These are phyloP conservation scores for Blyttiomyces sp. DNA, from an alignment of 371 early-diverging fungal genomes.

Conservation along the genomic window DNA sequence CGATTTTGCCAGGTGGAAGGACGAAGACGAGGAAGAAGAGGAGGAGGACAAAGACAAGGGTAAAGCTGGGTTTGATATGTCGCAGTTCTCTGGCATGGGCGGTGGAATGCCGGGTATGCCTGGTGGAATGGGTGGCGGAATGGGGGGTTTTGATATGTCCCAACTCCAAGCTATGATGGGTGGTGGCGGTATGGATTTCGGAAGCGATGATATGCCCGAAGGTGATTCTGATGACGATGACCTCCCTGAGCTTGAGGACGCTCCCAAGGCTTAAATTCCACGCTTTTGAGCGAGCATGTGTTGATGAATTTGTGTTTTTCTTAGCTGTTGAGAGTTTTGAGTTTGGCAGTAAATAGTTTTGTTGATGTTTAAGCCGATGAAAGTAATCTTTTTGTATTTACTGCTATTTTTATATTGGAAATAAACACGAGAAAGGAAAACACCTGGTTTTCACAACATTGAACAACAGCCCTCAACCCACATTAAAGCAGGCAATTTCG, in stretches of 20 bases:
- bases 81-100: conserved; percentile 48
- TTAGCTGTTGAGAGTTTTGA: no score
- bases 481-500: no score
- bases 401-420: no score
- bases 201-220: conserved; percentile 10
- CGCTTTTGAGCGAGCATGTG: no score
- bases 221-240: conserved; percentile 21
- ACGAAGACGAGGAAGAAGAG: conserved; percentile 92
- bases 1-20: conserved; percentile 88
- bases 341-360: no score
- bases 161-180: conserved; percentile 15
- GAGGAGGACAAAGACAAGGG: conserved; percentile 40
- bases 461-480: no score
- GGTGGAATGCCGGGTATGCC: conserved; percentile 41
- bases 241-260: conserved; percentile 13
- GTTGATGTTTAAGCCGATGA: no score
- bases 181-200: conserved; percentile 31
- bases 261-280: no score
- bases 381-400: no score
- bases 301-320: no score
- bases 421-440: no score
- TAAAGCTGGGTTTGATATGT: conserved; percentile 28
- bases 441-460: no score
- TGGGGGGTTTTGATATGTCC: conserved; percentile 19
- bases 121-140: conserved; percentile 28